A percentile compares a stretch with the other conserved stretches of the same genome.
Evolutionary conservation across 768 basidiomycete genomes (phyloP).

Genomic region (Boletellus ananas): DNA sequence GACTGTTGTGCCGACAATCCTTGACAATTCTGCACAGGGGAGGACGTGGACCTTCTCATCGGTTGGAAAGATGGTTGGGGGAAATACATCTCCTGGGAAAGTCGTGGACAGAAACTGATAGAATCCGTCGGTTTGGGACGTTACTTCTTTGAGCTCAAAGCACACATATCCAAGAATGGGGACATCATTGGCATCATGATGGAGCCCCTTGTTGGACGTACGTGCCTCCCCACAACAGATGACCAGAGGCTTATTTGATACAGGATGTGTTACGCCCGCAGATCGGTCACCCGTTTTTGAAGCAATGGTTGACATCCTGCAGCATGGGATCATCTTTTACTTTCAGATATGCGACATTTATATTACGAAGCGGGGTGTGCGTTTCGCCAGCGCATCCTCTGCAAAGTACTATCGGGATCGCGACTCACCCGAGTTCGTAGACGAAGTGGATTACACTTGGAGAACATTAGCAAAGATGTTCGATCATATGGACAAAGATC

Average conservation of each 20-base stretch:
- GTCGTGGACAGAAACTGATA: conserved; percentile 28
- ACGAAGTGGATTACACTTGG: conserved; percentile 17
- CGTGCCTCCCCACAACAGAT: not conserved
- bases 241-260: conserved; percentile 4
- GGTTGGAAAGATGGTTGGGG: conserved; percentile 26
- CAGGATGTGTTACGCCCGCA: conserved; percentile 19
- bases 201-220: conserved; percentile 28
- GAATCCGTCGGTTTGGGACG: conserved; percentile 25
- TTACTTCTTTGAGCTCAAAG: conserved; percentile 29
- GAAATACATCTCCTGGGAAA: conserved; percentile 22
- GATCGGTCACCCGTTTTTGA: conserved; percentile 29
- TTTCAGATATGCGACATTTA: conserved; percentile 22
- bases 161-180: conserved; percentile 30
- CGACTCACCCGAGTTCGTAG: conserved; percentile 20
- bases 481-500: conserved; percentile 6
- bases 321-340: conserved; percentile 22
- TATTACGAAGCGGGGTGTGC: conserved; percentile 29
- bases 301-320: conserved; percentile 31
- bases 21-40: conserved; percentile 12
- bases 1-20: not conserved
- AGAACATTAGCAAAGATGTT: conserved; percentile 19
- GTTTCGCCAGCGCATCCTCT: conserved; percentile 22
- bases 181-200: conserved; percentile 30
- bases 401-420: conserved; percentile 19
- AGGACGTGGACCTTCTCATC: conserved; percentile 28